These are phyloP conservation scores for Suhomyces bokatorum DNA, from an alignment of 1,139 yeast species.

Conservation along the genomic window DNA sequence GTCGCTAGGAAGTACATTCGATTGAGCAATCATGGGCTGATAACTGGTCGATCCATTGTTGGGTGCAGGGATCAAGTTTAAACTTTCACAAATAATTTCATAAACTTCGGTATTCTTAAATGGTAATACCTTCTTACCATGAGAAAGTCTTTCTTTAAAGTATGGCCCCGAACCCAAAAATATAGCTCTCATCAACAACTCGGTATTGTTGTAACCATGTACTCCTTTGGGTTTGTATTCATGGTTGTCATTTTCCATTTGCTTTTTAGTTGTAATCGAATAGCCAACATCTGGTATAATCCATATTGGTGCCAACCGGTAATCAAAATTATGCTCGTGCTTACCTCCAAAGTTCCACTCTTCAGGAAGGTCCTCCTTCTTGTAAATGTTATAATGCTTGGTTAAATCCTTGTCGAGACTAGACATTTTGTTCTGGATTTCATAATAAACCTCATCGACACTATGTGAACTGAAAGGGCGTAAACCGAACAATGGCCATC, in stretches of 20 bases:
- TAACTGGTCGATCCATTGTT: slow-evolving; percentile 55
- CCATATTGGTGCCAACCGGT: slow-evolving; percentile 84
- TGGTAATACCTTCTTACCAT: slow-evolving; percentile 50
- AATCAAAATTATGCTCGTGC: slow-evolving; percentile 45
- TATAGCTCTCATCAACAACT: slow-evolving; percentile 77
- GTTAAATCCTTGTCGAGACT: slow-evolving; percentile 20
- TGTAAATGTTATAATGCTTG: slow-evolving; percentile 48
- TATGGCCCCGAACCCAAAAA: slow-evolving; percentile 83
- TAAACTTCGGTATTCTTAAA: slow-evolving; percentile 74
- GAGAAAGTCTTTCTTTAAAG: slow-evolving; percentile 40
- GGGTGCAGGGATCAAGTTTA: slow-evolving; percentile 55
- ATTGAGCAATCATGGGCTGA: slow-evolving; percentile 21
- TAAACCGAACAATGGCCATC: slow-evolving; percentile 88
- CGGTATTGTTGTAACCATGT: slow-evolving; percentile 81
- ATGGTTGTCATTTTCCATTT: slow-evolving; percentile 48
- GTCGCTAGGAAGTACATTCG: slow-evolving; percentile 39
- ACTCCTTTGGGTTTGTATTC: slow-evolving; percentile 71
- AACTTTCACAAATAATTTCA: slow-evolving; percentile 68
- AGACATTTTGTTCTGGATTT: slow-evolving; percentile 28
- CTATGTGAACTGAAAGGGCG: slow-evolving; percentile 50
- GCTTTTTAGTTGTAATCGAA: slow-evolving; percentile 63
- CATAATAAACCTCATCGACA: slow-evolving; percentile 38
- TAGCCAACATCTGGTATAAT: slow-evolving; percentile 81
- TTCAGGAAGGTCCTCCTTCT: slow-evolving; percentile 58
- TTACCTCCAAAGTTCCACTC: slow-evolving; percentile 68